Evolutionary conservation across 306 rosid species (phyloP), one percentile per base, ranked within the genome.

Genomic region (Glycyrrhiza uralensis): DNA sequence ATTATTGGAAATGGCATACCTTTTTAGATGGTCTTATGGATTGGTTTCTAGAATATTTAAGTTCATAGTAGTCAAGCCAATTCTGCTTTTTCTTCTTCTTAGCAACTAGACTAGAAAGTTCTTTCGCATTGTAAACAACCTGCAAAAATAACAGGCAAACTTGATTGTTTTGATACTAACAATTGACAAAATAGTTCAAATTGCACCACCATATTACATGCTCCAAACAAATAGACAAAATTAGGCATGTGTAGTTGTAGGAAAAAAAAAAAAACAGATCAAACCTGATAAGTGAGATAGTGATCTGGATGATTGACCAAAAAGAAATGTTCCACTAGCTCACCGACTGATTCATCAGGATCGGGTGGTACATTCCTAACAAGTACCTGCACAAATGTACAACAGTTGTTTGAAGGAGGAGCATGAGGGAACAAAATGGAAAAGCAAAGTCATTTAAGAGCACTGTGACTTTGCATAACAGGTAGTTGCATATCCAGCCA

Each of bases 291-390:
- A 47, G 91, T 87, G 66, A 91, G 90, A 85, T 87, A 91, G 63
- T 89, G 83, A 9, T 94, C 97, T 61, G 97, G 96, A 85, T 94
- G 97, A 66, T 94, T 94, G 85, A 94, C 99, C 84, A 94, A 76
- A 72, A 94, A 94, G 88, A 94, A 94, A 75, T 94, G 99, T 66
- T 94, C 99, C 76, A 94, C 97, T n/a, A 89, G 96, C 84, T 94
- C 92, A 57, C 85, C 68, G 65, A 94, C 79, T 18, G 96, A 85
- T 83, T 94, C 99, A 74, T 94, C 97, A 9, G 92, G 87, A 83
- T 94, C 99, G 6, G 92, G 91, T 46, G 99, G 99, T 77, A 94
- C 99, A 85, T 91, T 94, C 83, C 92, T 87, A 61, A 91, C 99
- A 63, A 94, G 83, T 55, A 94, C 97, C 99, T 94, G 74, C 68